A percentile compares a stretch with the other conserved stretches of the same genome.
Conservation (phyloP, 1,139 yeast genomes). For the Lodderomyces orthopsilosis region DNA sequence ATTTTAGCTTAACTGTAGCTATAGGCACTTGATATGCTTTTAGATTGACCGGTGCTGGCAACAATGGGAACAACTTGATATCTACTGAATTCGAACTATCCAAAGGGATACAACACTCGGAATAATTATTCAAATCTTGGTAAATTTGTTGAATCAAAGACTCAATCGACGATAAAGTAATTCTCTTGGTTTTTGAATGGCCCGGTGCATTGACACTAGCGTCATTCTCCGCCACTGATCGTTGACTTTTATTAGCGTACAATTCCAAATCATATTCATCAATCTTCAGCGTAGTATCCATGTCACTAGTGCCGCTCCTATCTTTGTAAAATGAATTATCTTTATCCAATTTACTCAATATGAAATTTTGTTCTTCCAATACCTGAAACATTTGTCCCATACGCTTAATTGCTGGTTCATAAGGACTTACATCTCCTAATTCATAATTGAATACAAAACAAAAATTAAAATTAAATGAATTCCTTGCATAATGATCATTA, state of each 20-base stretch:
- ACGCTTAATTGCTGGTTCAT: slow-evolving; percentile 79
- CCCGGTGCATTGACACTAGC: slow-evolving; percentile 33
- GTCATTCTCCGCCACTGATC: slow-evolving; percentile 4
- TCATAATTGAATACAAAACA: slow-evolving; percentile 87
- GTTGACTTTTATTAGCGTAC: slow-evolving; percentile 1
- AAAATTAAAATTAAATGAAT: slow-evolving; percentile 88
- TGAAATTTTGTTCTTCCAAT: slow-evolving; percentile 82
- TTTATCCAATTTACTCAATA: slow-evolving; percentile 57
- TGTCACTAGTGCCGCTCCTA: background rate
- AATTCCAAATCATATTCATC: slow-evolving; percentile 10
- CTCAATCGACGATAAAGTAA: slow-evolving; percentile 61
- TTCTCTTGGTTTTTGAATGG: slow-evolving; percentile 38
- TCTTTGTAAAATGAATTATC: slow-evolving; percentile 35
- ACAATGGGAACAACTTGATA: slow-evolving; percentile 82
- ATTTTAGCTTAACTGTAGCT: slow-evolving; percentile 68
- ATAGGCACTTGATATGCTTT: slow-evolving; percentile 83
- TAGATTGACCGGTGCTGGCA: slow-evolving; percentile 80
- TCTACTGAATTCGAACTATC: slow-evolving; percentile 89
- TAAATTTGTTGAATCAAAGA: slow-evolving; percentile 83
- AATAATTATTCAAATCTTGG: slow-evolving; percentile 90
- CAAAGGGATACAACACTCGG: slow-evolving; percentile 92
- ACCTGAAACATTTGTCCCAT: slow-evolving; percentile 89
- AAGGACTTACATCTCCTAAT: slow-evolving; percentile 71
- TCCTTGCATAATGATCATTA: slow-evolving; percentile 75
- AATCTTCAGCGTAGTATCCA: slow-evolving; percentile 4